A percentile compares a stretch with the other conserved stretches of the same genome.
These are phyloP conservation scores for Quercus variabilis DNA, from an alignment of 306 rosid species.

Conservation along the genomic window DNA sequence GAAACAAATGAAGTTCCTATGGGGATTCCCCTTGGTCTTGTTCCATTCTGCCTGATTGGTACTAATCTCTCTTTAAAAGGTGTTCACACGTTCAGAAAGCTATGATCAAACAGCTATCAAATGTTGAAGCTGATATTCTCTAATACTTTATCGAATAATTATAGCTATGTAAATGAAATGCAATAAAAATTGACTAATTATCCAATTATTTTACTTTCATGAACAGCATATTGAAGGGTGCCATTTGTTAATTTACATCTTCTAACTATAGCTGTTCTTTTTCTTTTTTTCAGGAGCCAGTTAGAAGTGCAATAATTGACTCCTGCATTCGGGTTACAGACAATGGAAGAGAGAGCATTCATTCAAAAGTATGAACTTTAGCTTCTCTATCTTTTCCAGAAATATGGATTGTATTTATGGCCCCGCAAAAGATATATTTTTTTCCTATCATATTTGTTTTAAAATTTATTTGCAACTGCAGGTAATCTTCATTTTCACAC, in stretches of 20 bases:
- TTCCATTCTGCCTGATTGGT: background rate
- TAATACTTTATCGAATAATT: background rate
- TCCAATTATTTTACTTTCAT: background rate
- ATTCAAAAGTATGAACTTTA: conserved; percentile 50
- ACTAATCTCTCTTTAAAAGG: background rate
- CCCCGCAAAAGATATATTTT: background rate
- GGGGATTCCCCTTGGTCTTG: no score
- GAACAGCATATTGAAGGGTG: background rate
- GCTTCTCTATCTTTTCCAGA: background rate
- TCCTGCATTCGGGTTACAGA: conserved; percentile 65
- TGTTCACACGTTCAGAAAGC: background rate
- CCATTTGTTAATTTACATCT: conserved; percentile 7
- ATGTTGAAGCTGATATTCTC: background rate
- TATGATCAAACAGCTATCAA: background rate
- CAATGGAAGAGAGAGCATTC: conserved; percentile 70
- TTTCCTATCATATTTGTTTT: conserved; percentile 1
- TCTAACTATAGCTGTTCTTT: conserved; percentile 12
- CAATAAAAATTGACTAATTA: background rate
- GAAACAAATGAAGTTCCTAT: background rate
- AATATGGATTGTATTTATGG: background rate
- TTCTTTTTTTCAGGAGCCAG: conserved; percentile 59
- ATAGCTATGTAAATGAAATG: background rate
- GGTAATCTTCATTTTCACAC: conserved; percentile 68
- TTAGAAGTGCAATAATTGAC: conserved; percentile 76
- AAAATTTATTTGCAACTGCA: conserved; percentile 32